A percentile compares a stretch with the other conserved stretches of the same genome.
Evolutionary conservation across 495 filamentous ascomycete genomes (phyloP).

Genomic region (Hyaloscypha bicolor): DNA sequence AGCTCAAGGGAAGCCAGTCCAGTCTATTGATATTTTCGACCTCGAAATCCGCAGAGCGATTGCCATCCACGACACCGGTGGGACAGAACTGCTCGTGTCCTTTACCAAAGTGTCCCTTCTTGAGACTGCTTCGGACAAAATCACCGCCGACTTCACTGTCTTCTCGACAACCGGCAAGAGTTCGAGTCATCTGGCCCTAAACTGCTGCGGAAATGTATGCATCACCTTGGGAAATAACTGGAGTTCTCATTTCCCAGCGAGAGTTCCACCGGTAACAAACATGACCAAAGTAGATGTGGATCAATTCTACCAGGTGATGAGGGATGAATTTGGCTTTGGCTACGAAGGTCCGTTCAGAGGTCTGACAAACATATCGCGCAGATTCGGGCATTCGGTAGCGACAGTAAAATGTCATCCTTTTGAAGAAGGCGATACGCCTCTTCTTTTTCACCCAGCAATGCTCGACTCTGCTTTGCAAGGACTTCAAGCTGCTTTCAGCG

Average conservation of each 20-base stretch:
- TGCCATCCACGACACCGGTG: conserved; percentile 27
- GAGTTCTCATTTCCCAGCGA: not conserved
- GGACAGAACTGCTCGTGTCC: conserved; percentile 19
- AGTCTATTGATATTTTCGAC: conserved; percentile 17
- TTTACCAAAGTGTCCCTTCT: conserved; percentile 4
- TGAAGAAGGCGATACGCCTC: not conserved
- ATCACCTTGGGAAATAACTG: not conserved
- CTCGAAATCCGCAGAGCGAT: conserved; percentile 26
- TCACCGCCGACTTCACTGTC: not conserved
- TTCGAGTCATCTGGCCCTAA: not conserved
- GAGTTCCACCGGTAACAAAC: not conserved
- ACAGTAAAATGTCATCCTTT: not conserved
- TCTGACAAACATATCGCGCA: not conserved
- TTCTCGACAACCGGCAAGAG: not conserved
- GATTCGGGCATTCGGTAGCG: not conserved
- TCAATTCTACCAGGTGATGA: not conserved
- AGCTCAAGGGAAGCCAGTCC: not conserved
- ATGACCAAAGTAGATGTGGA: not conserved
- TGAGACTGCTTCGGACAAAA: not conserved
- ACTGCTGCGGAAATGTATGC: not conserved
- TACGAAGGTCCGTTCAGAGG: not conserved
- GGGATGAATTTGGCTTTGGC: not conserved
- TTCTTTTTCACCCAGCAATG: not conserved
- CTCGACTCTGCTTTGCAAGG: not conserved
- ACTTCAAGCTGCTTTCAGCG: not conserved